Conservation (phyloP, 176 grass and related monocot species). For the Elymus sibiricus region DNA sequence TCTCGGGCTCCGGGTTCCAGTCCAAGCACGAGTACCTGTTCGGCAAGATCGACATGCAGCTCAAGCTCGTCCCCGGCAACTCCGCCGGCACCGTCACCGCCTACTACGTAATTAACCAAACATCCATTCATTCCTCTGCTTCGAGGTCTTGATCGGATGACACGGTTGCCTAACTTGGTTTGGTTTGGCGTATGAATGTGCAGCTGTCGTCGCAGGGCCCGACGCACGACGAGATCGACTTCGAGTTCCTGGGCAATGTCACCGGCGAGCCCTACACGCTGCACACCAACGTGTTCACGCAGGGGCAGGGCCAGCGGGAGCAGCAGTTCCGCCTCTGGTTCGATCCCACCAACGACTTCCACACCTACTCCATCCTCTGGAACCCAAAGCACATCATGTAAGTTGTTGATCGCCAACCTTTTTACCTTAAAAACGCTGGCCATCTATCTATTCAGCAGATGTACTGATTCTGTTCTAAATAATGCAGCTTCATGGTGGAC, state of each 20-base stretch:
- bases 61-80: constrained; percentile 77
- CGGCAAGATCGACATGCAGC: constrained; percentile 96
- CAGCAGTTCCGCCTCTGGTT: constrained; percentile 87
- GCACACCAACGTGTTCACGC: constrained; percentile 92
- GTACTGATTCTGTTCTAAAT: background rate
- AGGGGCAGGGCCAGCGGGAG: constrained; percentile 72
- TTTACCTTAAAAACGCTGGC: background rate
- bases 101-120: constrained; percentile 43
- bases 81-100: constrained; percentile 89
- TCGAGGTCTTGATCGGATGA: background rate
- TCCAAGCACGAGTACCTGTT: constrained; percentile 81
- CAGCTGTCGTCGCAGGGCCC: constrained; percentile 71
- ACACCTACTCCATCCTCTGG: constrained; percentile 87
- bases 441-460: background rate
- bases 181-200: background rate
- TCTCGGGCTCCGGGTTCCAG: constrained; percentile 78
- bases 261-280: constrained; percentile 72
- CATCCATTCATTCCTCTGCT: background rate
- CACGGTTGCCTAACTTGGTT: background rate
- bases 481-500: constrained; percentile 83
- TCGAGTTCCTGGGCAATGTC: constrained; percentile 83
- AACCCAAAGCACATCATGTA: constrained; percentile 83
- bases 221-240: constrained; percentile 90
- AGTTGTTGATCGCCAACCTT: background rate
- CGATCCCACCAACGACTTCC: constrained; percentile 79